These are phyloP conservation scores for Nicotiana otophora DNA, from an alignment of 257 asterid species.

Conservation along the genomic window DNA sequence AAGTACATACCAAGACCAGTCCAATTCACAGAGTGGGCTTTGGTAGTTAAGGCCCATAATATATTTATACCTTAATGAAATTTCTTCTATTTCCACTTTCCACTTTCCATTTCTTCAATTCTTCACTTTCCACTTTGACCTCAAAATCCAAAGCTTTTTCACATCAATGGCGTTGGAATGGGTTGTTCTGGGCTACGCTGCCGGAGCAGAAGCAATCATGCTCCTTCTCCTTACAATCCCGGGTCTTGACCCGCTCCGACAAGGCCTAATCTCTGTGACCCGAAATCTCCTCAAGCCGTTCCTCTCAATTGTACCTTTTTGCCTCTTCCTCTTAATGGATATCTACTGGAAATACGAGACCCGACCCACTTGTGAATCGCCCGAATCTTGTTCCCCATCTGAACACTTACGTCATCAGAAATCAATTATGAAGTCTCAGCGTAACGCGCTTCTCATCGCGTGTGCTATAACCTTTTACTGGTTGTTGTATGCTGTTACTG, in stretches of 20 bases:
- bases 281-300: slow-evolving; percentile 67
- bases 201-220: slow-evolving; percentile 77
- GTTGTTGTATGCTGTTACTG: slow-evolving; percentile 68
- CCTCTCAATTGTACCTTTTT: slow-evolving; percentile 64
- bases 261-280: slow-evolving; percentile 61
- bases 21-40: neutral
- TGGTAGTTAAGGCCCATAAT: neutral
- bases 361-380: slow-evolving; percentile 49
- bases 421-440: slow-evolving; percentile 72
- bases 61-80: neutral
- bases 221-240: slow-evolving; percentile 70
- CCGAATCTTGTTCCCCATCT: slow-evolving; percentile 62
- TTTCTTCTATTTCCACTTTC: neutral
- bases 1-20: neutral
- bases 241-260: slow-evolving; percentile 66
- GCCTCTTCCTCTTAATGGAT: slow-evolving; percentile 66
- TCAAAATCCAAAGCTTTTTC: neutral
- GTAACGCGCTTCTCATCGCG: slow-evolving; percentile 63
- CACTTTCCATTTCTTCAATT: neutral
- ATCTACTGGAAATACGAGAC: slow-evolving; percentile 84
- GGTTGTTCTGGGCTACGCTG: slow-evolving; percentile 79
- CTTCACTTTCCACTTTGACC: slow-evolving; percentile 7
- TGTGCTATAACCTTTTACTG: slow-evolving; percentile 71
- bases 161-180: slow-evolving; percentile 68
- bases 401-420: slow-evolving; percentile 81